Conservation (phyloP, 2,329 filamentous ascomycete species). For the Fonsecaea monophora region DNA sequence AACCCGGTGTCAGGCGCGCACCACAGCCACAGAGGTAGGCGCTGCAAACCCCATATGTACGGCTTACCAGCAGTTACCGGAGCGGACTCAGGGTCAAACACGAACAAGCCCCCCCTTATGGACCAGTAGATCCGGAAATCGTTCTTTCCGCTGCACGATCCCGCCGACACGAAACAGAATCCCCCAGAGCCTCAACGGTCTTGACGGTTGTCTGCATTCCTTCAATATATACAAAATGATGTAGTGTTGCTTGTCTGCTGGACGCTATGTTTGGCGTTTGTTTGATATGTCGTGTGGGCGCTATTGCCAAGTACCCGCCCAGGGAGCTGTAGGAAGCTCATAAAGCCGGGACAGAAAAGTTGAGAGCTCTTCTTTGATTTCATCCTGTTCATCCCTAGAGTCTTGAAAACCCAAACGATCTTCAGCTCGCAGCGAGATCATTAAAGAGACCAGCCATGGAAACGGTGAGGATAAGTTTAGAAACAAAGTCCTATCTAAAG, state of each 20-base stretch:
- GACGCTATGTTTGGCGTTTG: slow-evolving; percentile 29
- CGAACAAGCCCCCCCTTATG: slow-evolving; percentile 16
- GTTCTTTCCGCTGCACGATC: slow-evolving; percentile 29
- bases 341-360: background rate
- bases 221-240: slow-evolving; percentile 1
- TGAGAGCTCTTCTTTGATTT: background rate
- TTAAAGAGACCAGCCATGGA: slow-evolving; percentile 3
- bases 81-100: slow-evolving; percentile 31
- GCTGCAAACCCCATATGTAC: slow-evolving; percentile 17
- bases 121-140: slow-evolving; percentile 22
- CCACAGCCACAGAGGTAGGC: slow-evolving; percentile 9
- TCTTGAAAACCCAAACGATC: background rate
- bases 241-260: background rate
- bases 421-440: background rate
- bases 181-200: slow-evolving; percentile 1
- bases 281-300: slow-evolving; percentile 30
- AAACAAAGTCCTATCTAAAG: background rate
- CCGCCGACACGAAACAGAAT: slow-evolving; percentile 30
- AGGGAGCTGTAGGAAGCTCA: background rate
- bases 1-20: background rate
- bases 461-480: background rate
- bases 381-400: background rate
- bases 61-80: slow-evolving; percentile 6
- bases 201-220: slow-evolving; percentile 10
- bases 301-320: slow-evolving; percentile 22